Evolutionary conservation across 1,139 yeast species (phyloP), one percentile per base, ranked within the genome.

Genomic region (Saccharomyces hybrid): DNA sequence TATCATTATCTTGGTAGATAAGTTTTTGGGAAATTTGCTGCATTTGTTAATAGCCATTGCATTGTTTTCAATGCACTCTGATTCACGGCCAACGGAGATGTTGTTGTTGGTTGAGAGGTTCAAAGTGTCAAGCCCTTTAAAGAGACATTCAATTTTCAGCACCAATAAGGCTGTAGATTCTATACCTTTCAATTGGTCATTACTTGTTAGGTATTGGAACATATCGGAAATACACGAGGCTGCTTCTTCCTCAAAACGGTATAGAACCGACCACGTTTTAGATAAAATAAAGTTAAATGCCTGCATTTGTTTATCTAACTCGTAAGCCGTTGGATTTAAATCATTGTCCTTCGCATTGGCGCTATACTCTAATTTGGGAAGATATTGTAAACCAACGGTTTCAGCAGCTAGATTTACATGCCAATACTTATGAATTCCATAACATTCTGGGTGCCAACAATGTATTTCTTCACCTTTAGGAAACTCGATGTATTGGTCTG

Each of bases 401-500:
- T 80, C 84, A 0, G 86, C 80, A 2, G 84, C 78, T n/a, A 90
- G 76, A 57, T 85, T 81, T 27, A 91, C 96, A 66, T 89, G 91
- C 99, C 99, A 95, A 66, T 90, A 91, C 69, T 91, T 91, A 74
- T 88, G 91, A 51, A 93, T 95, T 91, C 95, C 95, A 68, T 90
- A 95, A 74, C 99, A 95, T 70, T 95, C 99, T 2, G 98, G 98
- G 70, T 95, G 99, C 99, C 99, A 95, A 67, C 90, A 96, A 69
- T 91, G 96, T 60, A 87, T 86, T 62, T 87, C 79, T n/a, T 97
- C 97, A 51, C 96, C 96, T 62, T 96, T 78, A 60, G 83, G 88
- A 50, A 93, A 82, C 70, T 93, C 97, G 42, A 91, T 96, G 71
- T 90, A 93, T 68, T 93, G 98, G 65, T 91, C 91, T 34, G 95